A percentile compares a stretch with the other conserved stretches of the same genome.
These are phyloP conservation scores for Nymphaea colorata DNA, from an alignment of 164 flowering plant genomes.

Conservation along the genomic window DNA sequence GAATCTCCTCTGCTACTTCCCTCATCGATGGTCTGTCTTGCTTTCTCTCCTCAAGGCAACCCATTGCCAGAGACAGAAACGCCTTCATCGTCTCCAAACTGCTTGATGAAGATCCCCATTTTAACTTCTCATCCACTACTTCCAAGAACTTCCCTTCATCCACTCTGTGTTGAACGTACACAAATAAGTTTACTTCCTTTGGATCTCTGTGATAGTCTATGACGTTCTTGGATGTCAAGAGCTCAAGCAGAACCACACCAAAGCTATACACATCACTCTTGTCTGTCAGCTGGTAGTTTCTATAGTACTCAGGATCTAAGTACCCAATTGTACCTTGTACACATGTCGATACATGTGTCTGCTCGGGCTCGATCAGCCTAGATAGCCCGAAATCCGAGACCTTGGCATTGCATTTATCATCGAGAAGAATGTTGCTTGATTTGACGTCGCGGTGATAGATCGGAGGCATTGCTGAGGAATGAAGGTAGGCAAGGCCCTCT, in stretches of 20 bases:
- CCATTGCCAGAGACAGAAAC: background rate
- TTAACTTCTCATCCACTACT: background rate
- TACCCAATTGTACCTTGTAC: constrained; percentile 15
- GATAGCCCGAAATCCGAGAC: constrained; percentile 16
- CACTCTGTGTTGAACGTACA: too few relatives aligned
- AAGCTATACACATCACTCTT: constrained; percentile 16
- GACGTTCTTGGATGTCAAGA: constrained; percentile 9
- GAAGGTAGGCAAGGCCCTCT: constrained; percentile 14
- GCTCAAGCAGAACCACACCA: constrained; percentile 12
- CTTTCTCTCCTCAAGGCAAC: background rate
- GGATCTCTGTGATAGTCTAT: constrained; percentile 10
- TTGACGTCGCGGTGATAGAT: constrained; percentile 17
- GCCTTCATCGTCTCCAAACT: background rate
- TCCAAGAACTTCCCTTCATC: too few relatives aligned
- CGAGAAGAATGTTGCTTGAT: constrained; percentile 14
- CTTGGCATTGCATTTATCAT: constrained; percentile 12
- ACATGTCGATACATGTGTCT: constrained; percentile 13
- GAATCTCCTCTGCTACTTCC: background rate
- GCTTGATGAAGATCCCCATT: background rate
- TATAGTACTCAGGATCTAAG: constrained; percentile 12
- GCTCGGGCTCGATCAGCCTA: constrained; percentile 7
- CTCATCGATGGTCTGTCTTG: background rate
- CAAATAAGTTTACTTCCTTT: constrained; percentile 6
- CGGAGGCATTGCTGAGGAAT: constrained; percentile 11
- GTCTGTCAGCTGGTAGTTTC: constrained; percentile 13